Evolutionary conservation across 495 filamentous ascomycete species (phyloP), one percentile per base, ranked within the genome.

Genomic region (Penicillium canescens): DNA sequence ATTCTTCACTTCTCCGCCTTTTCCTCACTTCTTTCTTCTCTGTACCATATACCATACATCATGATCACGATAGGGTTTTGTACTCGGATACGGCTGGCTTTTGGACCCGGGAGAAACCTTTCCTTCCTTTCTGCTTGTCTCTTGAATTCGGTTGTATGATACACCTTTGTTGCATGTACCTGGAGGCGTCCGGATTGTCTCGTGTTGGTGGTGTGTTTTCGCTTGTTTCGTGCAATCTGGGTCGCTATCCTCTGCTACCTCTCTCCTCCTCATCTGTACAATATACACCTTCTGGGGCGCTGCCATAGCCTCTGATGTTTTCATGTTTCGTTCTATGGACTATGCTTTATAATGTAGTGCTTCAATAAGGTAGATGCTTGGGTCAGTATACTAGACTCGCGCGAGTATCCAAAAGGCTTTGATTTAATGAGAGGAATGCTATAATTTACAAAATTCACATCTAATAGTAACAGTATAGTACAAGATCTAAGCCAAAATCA

Each of bases 21-120:
- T 47, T 55, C 28, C 54, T 48, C 48, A 34, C 37, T 61, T 63
- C 52, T 42, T 35, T 64, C 62, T 52, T 59, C 51, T 63, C 63
- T 77, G 72, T 77, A 77, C 67, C 67, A 73, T 75, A 77, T 71
- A 64, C 67, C 66, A 72, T 66, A 70, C 63, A 50, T 67, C 39
- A 69, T 61, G 62, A 65, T 61, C 59, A 67, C 53, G 66, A 67
- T 58, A 52, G 61, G 61, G 59, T 60, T 60, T 50, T 54, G 55
- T 50, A 52, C 55, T 60, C 58, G 61, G 56, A 62, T 57, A 49
- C 57, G 57, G 56, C 60, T 65, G 56, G 52, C 37, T 57, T 50
- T 61, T 59, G 55, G 53, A 57, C 56, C 51, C 57, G 45, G 50
- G 49, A 62, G 64, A 60, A 54, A 33, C n/a, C 33, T 31, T 31